Conservation (phyloP, 805 yeast species). For the Suhomyces faveliae region DNA sequence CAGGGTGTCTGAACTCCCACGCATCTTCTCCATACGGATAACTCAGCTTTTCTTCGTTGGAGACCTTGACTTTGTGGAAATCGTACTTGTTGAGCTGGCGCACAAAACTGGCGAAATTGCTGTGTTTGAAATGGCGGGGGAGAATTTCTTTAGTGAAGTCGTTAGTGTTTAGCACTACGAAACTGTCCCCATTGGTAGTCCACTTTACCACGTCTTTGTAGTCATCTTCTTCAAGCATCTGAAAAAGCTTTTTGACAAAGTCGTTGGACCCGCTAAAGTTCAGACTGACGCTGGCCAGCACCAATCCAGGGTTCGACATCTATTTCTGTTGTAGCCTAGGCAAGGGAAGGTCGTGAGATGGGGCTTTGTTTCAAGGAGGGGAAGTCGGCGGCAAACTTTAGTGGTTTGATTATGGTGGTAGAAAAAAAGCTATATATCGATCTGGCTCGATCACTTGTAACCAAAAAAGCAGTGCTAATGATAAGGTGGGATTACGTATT, state of each 20-base stretch:
- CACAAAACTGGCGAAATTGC: conserved; percentile 92
- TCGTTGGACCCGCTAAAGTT: conserved; percentile 61
- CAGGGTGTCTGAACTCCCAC: conserved; percentile 96
- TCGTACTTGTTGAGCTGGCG: conserved; percentile 95
- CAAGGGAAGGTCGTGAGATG: no score
- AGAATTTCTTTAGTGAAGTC: conserved; percentile 85
- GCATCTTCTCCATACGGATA: conserved; percentile 70
- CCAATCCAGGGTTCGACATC: background rate
- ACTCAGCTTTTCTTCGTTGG: conserved; percentile 55
- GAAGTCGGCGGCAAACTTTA: no score
- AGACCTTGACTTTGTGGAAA: conserved; percentile 88
- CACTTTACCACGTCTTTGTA: conserved; percentile 77
- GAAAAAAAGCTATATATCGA: no score
- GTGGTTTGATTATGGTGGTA: no score
- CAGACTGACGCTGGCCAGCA: conserved; percentile 20
- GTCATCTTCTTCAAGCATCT: conserved; percentile 81
- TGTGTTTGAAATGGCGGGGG: conserved; percentile 91
- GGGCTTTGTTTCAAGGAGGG: background rate
- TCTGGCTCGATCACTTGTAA: no score
- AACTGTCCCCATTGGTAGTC: conserved; percentile 83
- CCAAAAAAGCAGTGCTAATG: no score
- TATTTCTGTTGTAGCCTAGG: background rate
- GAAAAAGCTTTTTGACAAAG: conserved; percentile 74
- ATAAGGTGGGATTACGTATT: no score
- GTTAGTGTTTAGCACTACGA: conserved; percentile 85